Conservation (phyloP, 768 basidiomycete species). For the Hypholoma fasciculare region DNA sequence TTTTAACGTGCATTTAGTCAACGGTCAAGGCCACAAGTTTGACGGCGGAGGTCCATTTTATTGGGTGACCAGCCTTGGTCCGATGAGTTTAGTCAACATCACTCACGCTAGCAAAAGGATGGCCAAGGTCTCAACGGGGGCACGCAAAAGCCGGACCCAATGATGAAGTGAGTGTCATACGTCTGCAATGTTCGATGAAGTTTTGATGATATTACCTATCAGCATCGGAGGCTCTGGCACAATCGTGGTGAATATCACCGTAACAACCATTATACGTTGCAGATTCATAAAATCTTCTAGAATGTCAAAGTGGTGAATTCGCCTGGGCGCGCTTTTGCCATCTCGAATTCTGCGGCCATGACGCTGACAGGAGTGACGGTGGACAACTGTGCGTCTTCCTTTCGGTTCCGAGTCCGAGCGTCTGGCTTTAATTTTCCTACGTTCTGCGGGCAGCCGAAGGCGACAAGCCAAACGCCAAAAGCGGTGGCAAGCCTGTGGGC, state of each 20-base stretch:
- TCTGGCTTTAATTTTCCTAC: neutral
- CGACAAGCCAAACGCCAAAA: slow-evolving; percentile 49
- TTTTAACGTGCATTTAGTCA: slow-evolving; percentile 26
- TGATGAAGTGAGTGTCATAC: slow-evolving; percentile 38
- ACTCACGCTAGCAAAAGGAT: slow-evolving; percentile 26
- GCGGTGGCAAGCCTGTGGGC: slow-evolving; percentile 38
- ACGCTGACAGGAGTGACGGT: slow-evolving; percentile 47
- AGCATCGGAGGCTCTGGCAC: slow-evolving; percentile 3
- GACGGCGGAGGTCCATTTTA: slow-evolving; percentile 45
- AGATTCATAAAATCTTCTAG: slow-evolving; percentile 20
- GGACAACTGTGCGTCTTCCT: slow-evolving; percentile 50
- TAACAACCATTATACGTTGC: too few relatives aligned
- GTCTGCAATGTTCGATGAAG: neutral
- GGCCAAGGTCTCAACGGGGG: slow-evolving; percentile 40
- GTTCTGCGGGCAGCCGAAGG: slow-evolving; percentile 42
- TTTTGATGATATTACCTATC: neutral
- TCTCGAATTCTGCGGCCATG: slow-evolving; percentile 38
- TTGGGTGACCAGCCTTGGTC: slow-evolving; percentile 28
- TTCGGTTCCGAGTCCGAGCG: neutral
- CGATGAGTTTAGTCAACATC: neutral
- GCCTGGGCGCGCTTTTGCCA: slow-evolving; percentile 37
- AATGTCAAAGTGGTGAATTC: slow-evolving; percentile 42
- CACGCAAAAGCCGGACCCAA: slow-evolving; percentile 39
- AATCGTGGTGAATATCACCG: neutral
- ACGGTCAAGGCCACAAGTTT: slow-evolving; percentile 41